Evolutionary conservation across 2,329 filamentous ascomycete species (phyloP).

Genomic region (Neospermospora avenae): DNA sequence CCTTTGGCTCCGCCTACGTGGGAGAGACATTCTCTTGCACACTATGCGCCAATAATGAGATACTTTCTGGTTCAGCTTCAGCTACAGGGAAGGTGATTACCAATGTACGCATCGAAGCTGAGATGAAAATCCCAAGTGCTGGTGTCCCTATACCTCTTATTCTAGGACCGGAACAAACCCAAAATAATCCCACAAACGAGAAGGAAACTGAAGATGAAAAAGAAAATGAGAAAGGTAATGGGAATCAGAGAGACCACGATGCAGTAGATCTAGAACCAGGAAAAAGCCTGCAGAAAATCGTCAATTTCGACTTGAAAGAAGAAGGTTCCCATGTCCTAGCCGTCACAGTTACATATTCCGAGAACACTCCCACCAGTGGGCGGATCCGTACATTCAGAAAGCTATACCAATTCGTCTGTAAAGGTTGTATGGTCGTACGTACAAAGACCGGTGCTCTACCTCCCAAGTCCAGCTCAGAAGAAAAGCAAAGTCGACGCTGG

Average conservation of each 20-base stretch:
- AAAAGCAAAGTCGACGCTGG: conserved; percentile 47
- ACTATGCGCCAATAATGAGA: conserved; percentile 91
- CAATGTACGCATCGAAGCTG: conserved; percentile 79
- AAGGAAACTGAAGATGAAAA: conserved; percentile 14
- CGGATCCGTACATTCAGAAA: conserved; percentile 86
- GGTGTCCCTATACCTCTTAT: conserved; percentile 59
- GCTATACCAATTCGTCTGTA: conserved; percentile 94
- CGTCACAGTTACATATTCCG: conserved; percentile 91
- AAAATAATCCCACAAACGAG: conserved; percentile 1
- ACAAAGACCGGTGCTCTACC: conserved; percentile 71
- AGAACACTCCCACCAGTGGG: conserved; percentile 68
- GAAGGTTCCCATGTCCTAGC: conserved; percentile 92
- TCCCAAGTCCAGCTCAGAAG: conserved; percentile 28
- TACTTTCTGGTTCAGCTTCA: conserved; percentile 39
- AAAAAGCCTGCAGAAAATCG: conserved; percentile 73
- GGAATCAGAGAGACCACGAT: background rate
- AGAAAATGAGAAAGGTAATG: conserved; percentile 12
- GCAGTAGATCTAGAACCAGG: conserved; percentile 55
- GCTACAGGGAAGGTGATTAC: conserved; percentile 51
- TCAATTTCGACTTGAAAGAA: conserved; percentile 86
- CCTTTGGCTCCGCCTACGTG: conserved; percentile 92
- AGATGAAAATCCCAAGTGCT: conserved; percentile 86
- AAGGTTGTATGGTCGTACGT: conserved; percentile 82
- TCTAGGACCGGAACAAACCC: conserved; percentile 41
- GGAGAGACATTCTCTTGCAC: conserved; percentile 95